Evolutionary conservation across 2,329 filamentous ascomycete genomes (phyloP).

Genomic region (Mycogone perniciosa): DNA sequence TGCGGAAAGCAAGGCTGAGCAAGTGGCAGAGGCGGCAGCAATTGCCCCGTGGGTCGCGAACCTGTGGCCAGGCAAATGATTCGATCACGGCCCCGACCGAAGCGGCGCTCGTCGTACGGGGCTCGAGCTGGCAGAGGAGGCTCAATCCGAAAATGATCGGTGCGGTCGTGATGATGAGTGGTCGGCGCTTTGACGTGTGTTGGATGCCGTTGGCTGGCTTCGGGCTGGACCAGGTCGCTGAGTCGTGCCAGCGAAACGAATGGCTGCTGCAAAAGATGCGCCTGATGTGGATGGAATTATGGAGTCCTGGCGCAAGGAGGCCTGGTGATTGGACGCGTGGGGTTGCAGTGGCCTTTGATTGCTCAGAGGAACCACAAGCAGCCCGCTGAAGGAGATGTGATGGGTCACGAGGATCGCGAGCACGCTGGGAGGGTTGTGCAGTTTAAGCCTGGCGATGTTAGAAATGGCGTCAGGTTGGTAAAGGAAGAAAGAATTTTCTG

Average conservation of each 20-base stretch:
- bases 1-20: slow-evolving; percentile 11
- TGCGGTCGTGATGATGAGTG: background rate
- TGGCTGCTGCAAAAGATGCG: slow-evolving; percentile 1
- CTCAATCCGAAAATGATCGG: background rate
- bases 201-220: slow-evolving; percentile 1
- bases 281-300: slow-evolving; percentile 10
- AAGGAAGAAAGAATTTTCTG: too few relatives aligned
- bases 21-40: background rate
- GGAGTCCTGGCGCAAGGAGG: background rate
- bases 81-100: slow-evolving; percentile 7
- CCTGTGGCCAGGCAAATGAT: background rate
- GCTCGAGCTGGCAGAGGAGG: background rate
- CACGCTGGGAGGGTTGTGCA: background rate
- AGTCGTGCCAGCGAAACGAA: slow-evolving; percentile 9
- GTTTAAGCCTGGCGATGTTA: background rate
- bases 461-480: too few relatives aligned
- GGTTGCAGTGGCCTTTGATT: background rate
- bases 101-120: background rate
- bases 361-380: background rate
- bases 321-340: background rate
- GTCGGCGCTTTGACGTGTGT: background rate
- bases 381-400: background rate
- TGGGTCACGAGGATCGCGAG: background rate
- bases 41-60: background rate
- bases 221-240: slow-evolving; percentile 7